These are phyloP conservation scores for Phytophthora foliorum DNA, from an alignment of 352 stramenopile genomes.

Conservation along the genomic window DNA sequence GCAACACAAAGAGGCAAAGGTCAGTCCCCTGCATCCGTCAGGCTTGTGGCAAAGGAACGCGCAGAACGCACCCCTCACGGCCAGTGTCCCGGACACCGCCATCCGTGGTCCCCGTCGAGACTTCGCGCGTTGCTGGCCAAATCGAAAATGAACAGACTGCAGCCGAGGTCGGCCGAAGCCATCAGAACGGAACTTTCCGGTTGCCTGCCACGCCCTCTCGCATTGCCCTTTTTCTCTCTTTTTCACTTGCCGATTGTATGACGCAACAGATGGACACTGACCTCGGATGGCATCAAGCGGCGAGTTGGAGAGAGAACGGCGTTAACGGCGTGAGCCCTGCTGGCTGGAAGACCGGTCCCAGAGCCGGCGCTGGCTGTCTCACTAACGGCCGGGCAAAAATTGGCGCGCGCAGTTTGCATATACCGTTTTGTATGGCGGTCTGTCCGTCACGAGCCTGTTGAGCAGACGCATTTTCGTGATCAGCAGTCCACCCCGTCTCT, in stretches of 20 bases:
- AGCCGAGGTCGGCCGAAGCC: not conserved
- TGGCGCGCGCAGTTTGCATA: too few relatives aligned
- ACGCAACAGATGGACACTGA: constrained; percentile 14
- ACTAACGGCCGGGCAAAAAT: not conserved
- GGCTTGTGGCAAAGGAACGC: not conserved
- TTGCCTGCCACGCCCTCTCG: constrained; percentile 26
- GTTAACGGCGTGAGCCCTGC: not conserved
- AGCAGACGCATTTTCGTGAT: constrained; percentile 31
- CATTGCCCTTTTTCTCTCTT: not conserved
- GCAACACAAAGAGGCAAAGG: not conserved
- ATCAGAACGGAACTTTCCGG: constrained; percentile 30
- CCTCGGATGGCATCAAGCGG: constrained; percentile 17
- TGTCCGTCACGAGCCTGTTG: not conserved
- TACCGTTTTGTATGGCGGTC: too few relatives aligned
- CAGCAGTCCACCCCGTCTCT: constrained; percentile 16
- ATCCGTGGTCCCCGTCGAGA: constrained; percentile 43
- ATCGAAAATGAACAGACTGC: constrained; percentile 46
- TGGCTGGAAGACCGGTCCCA: too few relatives aligned
- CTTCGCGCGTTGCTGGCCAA: constrained; percentile 42
- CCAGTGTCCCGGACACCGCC: constrained; percentile 54
- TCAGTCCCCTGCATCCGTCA: not conserved
- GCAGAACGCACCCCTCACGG: constrained; percentile 43
- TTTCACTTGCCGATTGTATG: constrained; percentile 24
- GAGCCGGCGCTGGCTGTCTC: too few relatives aligned
- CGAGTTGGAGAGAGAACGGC: not conserved